Conservation (phyloP, 176 grass and related monocot genomes). For the Lolium perenne region DNA sequence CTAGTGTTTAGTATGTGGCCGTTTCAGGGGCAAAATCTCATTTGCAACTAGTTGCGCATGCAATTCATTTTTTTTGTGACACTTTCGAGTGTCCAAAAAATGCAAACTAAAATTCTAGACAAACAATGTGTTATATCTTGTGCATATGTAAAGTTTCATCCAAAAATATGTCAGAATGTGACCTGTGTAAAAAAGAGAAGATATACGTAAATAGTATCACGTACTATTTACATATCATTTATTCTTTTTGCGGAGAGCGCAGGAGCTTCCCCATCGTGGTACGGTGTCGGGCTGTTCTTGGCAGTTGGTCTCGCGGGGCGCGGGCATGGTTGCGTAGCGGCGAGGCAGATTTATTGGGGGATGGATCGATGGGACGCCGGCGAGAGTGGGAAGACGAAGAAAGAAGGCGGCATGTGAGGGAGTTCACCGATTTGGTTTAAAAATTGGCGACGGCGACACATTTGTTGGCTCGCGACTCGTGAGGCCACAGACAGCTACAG, state of each 20-base stretch:
- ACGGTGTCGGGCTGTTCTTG: background rate
- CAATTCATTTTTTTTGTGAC: no score
- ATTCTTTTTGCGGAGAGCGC: no score
- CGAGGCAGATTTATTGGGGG: conserved; percentile 42
- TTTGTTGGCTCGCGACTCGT: background rate
- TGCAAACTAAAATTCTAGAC: no score
- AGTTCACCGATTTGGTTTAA: conserved; percentile 36
- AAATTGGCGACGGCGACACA: conserved; percentile 30
- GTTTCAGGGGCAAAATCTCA: no score
- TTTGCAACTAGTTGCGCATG: no score
- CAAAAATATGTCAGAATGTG: no score
- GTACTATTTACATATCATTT: no score
- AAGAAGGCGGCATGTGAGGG: conserved; percentile 32
- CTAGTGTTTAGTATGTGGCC: background rate
- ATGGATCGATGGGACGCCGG: background rate
- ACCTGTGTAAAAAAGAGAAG: no score
- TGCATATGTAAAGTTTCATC: no score
- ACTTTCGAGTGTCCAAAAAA: no score
- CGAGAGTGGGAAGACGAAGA: background rate
- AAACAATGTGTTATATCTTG: no score
- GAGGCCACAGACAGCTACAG: background rate
- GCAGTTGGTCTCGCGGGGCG: background rate
- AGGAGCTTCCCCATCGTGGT: background rate
- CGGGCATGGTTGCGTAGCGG: conserved; percentile 32
- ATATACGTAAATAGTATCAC: no score